These are phyloP conservation scores for Nyssa sinensis DNA, from an alignment of 148 eudicot species.

Conservation along the genomic window DNA sequence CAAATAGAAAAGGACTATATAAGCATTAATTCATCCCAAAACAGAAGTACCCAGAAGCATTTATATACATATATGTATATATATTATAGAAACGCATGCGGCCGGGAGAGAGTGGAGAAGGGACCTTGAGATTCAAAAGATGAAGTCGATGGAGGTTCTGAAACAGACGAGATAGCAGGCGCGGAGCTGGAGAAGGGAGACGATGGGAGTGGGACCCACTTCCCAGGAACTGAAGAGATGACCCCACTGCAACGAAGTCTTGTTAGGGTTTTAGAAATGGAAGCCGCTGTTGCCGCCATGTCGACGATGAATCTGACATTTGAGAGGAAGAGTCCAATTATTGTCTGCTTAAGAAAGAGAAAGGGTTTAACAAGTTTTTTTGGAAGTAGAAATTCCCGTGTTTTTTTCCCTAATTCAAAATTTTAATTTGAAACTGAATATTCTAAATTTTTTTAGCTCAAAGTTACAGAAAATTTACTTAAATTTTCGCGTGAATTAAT, in stretches of 20 bases:
- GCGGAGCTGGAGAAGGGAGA: slow-evolving; percentile 32
- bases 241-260: slow-evolving; percentile 10
- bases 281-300: slow-evolving; percentile 24
- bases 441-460: too few relatives aligned
- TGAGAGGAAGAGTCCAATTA: too few relatives aligned
- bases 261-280: slow-evolving; percentile 24
- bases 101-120: too few relatives aligned
- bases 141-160: slow-evolving; percentile 22
- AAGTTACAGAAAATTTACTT: too few relatives aligned
- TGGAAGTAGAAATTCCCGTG: too few relatives aligned
- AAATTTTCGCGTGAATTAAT: too few relatives aligned
- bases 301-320: not conserved
- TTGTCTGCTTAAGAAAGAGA: too few relatives aligned
- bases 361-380: too few relatives aligned
- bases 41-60: not conserved
- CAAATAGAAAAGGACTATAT: not conserved
- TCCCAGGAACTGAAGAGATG: not conserved
- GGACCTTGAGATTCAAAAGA: slow-evolving; percentile 48
- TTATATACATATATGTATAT: not conserved
- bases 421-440: too few relatives aligned
- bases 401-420: too few relatives aligned
- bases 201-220: slow-evolving; percentile 8
- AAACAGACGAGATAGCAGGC: slow-evolving; percentile 31
- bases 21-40: not conserved
- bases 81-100: not conserved